Conservation (phyloP, 2,329 filamentous ascomycete species). For the Polychaeton citri region DNA sequence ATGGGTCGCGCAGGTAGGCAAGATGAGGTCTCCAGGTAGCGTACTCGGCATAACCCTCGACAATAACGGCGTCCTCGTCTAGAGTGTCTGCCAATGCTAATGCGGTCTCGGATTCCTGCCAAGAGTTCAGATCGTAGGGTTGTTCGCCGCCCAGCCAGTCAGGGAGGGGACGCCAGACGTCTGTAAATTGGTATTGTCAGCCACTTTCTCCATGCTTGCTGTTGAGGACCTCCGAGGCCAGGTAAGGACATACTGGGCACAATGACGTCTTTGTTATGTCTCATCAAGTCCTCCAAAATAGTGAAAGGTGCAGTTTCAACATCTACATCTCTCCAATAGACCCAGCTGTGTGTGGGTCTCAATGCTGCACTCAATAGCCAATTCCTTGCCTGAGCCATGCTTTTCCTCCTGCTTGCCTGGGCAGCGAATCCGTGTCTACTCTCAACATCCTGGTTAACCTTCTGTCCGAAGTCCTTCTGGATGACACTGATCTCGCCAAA, state of each 20-base stretch:
- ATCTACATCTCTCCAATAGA: slow-evolving; percentile 98
- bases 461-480: slow-evolving; percentile 97
- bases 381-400: slow-evolving; percentile 96
- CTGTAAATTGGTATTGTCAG: slow-evolving; percentile 29
- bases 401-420: slow-evolving; percentile 81
- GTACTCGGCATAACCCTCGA: slow-evolving; percentile 97
- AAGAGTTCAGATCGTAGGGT: slow-evolving; percentile 95
- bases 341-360: slow-evolving; percentile 93
- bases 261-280: slow-evolving; percentile 97
- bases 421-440: slow-evolving; percentile 95
- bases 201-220: not conserved
- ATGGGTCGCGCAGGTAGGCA: slow-evolving; percentile 90
- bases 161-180: slow-evolving; percentile 96
- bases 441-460: slow-evolving; percentile 94
- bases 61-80: slow-evolving; percentile 96
- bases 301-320: slow-evolving; percentile 95
- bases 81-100: slow-evolving; percentile 85
- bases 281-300: slow-evolving; percentile 94
- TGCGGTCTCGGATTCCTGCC: slow-evolving; percentile 97
- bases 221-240: not conserved
- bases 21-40: slow-evolving; percentile 96
- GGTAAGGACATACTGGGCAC: slow-evolving; percentile 73
- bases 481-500: slow-evolving; percentile 97
- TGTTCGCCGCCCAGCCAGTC: slow-evolving; percentile 98
- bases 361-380: slow-evolving; percentile 91